phyloP scores from a whole-genome alignment of 1,284 basidiomycete species.

The Ceratobasidium sp. region DNA sequence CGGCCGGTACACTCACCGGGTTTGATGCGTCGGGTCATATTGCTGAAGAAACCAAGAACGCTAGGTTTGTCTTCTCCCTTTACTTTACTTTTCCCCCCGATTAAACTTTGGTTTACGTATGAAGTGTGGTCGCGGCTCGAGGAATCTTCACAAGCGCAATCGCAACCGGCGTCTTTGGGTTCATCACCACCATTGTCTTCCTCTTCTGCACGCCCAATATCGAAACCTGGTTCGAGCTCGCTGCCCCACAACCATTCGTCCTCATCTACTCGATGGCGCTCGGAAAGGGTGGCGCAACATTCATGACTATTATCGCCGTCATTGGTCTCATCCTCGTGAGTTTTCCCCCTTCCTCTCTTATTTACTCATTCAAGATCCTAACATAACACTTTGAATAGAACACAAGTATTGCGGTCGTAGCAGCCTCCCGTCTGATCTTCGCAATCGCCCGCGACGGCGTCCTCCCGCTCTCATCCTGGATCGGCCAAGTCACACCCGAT shows the following conservation, averaged over 20 bases:
- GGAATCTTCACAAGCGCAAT: slow-evolving; percentile 83
- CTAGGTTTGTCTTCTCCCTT: slow-evolving; percentile 64
- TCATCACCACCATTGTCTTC: slow-evolving; percentile 83
- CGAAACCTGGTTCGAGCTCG: slow-evolving; percentile 76
- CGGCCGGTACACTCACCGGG: slow-evolving; percentile 85
- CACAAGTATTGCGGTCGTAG: slow-evolving; percentile 85
- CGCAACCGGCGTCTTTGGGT: slow-evolving; percentile 80
- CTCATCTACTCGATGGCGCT: slow-evolving; percentile 85
- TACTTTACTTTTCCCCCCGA: background rate
- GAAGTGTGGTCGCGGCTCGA: slow-evolving; percentile 79
- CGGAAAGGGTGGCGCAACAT: slow-evolving; percentile 79
- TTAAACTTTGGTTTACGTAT: too few relatives aligned
- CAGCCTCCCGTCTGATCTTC: slow-evolving; percentile 85
- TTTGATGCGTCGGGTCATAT: slow-evolving; percentile 92
- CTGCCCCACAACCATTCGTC: slow-evolving; percentile 90
- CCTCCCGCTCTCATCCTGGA: slow-evolving; percentile 83
- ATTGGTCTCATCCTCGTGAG: slow-evolving; percentile 82
- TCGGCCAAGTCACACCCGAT: slow-evolving; percentile 74
- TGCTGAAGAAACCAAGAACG: slow-evolving; percentile 91
- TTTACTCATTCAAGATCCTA: slow-evolving; percentile 4
- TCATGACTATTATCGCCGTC: slow-evolving; percentile 86
- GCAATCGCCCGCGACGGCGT: slow-evolving; percentile 91
- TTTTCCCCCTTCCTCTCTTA: slow-evolving; percentile 11
- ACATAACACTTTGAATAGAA: slow-evolving; percentile 65
- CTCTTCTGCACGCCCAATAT: slow-evolving; percentile 87